Base-by-base conservation (phyloP, 2,329 filamentous ascomycete species). In the Ploettnerulaceae sp. region DNA sequence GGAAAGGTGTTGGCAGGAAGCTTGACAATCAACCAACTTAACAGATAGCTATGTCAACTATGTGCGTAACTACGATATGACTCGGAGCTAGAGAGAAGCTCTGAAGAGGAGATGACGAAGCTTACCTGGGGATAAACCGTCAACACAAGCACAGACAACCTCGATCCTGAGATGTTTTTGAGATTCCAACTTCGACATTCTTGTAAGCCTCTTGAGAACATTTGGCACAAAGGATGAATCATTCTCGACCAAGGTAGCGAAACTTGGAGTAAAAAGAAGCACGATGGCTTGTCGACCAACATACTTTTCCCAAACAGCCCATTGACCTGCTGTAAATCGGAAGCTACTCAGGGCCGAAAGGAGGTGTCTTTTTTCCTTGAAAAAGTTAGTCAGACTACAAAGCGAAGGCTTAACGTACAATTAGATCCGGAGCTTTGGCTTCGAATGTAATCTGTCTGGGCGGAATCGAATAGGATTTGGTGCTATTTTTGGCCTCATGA, bases 71-170 rank as follows among this genome's bases (percentile, higher is more conserved):
- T 28, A 12, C 12, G 25, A 28, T 12, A 28, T 28, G 7, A 28
- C 12, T 7, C 25, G 12, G 25, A 28, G 25, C 7, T 7, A 12
- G 25, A 28, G 12, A 28, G 7, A 12, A 7, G 12, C 12, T 28
- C 7, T 28, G 12, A 12, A 7, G 25, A 28, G 7, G 7, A 28
- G 25, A 28, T 28, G 25, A 28, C 12, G 25, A 28, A 28, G 24
- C 32, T 46, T 20, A 41, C 38, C 11, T 21, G 56, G 69, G 17
- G 69, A 63, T 24, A 84, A 62, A 7, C 73, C 70, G 58, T 83
- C 79, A 21, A 81, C 72, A 4, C 79, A 73, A 9, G 74, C 81
- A 18, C 68, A 67, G 11, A 83, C 53, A 6, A 81, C 64, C 50
- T 74, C 66, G 25, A 78, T 64, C 18, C 67, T 56, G 9, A 45